phyloP scores from a whole-genome alignment of 306 rosid genomes.

The Fragaria ananassa region DNA sequence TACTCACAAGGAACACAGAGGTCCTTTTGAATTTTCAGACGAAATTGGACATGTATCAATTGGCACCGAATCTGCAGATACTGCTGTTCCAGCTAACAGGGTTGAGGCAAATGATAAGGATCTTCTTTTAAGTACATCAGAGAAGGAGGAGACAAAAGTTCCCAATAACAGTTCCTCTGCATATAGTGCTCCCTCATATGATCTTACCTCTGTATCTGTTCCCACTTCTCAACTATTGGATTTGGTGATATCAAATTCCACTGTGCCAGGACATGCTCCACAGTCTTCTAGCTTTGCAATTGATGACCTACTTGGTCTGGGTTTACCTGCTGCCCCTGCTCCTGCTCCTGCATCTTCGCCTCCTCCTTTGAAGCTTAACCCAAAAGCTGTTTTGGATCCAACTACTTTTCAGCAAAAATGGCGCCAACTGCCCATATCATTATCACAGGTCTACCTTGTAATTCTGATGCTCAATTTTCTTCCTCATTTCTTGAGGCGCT shows the following conservation, averaged over 20 bases:
- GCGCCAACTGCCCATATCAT: slow-evolving; percentile 89
- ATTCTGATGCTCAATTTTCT: slow-evolving; percentile 18
- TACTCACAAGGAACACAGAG: slow-evolving; percentile 92
- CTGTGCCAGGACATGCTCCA: slow-evolving; percentile 40
- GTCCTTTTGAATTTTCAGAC: slow-evolving; percentile 87
- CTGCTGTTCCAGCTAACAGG: slow-evolving; percentile 76
- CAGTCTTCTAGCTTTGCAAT: slow-evolving; percentile 58
- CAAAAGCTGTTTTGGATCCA: slow-evolving; percentile 84
- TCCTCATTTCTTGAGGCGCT: background rate
- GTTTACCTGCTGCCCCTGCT: slow-evolving; percentile 48
- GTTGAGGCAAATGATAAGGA: slow-evolving; percentile 97
- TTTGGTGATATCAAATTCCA: slow-evolving; percentile 42
- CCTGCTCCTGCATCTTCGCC: slow-evolving; percentile 59
- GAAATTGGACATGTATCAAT: slow-evolving; percentile 81
- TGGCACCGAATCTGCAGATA: slow-evolving; percentile 58
- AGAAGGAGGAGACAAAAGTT: slow-evolving; percentile 76
- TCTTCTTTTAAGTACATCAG: slow-evolving; percentile 81
- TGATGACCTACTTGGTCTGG: slow-evolving; percentile 88
- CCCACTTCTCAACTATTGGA: slow-evolving; percentile 60
- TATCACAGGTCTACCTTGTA: slow-evolving; percentile 64
- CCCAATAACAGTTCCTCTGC: slow-evolving; percentile 62
- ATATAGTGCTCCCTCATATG: slow-evolving; percentile 78
- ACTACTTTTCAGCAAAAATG: slow-evolving; percentile 94
- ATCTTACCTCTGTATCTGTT: slow-evolving; percentile 47
- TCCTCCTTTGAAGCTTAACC: slow-evolving; percentile 72